These are phyloP conservation scores for Eragrostis tef DNA, from an alignment of 202 grass and related monocot genomes.

Conservation along the genomic window DNA sequence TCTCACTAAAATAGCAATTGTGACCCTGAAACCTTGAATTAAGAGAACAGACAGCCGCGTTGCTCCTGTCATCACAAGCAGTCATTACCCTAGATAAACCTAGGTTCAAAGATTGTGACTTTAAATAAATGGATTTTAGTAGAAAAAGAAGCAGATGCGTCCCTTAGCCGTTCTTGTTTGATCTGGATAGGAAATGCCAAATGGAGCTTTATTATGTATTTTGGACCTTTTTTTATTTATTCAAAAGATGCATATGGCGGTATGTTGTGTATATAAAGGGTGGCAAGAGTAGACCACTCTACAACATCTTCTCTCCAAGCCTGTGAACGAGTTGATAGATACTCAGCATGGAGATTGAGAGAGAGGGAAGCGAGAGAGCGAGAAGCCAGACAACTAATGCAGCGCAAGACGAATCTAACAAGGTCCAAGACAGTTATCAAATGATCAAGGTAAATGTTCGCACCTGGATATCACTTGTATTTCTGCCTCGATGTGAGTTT, in stretches of 20 bases:
- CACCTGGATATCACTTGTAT: no score
- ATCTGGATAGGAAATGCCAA: constrained; percentile 9
- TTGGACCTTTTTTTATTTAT: neutral
- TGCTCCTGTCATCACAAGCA: neutral
- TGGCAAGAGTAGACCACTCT: neutral
- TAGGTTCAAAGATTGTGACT: neutral
- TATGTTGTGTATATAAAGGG: constrained; percentile 38
- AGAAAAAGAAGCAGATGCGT: constrained; percentile 22
- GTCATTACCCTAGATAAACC: constrained; percentile 2
- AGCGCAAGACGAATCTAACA: constrained; percentile 36
- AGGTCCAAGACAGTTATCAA: constrained; percentile 34
- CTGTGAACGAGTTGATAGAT: neutral
- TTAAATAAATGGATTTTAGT: constrained; percentile 1
- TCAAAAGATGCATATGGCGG: neutral
- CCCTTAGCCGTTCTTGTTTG: neutral
- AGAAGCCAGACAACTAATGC: constrained; percentile 49
- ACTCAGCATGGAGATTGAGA: constrained; percentile 58
- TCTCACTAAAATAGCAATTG: neutral
- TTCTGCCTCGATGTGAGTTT: neutral
- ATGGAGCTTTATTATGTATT: constrained; percentile 35
- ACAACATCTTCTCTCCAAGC: constrained; percentile 18
- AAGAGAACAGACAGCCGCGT: no score
- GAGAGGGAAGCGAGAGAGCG: constrained; percentile 39
- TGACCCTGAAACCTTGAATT: no score
- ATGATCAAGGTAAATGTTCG: constrained; percentile 42